These are phyloP conservation scores for Kazachstania africana DNA, from an alignment of 805 yeast species.

Conservation along the genomic window DNA sequence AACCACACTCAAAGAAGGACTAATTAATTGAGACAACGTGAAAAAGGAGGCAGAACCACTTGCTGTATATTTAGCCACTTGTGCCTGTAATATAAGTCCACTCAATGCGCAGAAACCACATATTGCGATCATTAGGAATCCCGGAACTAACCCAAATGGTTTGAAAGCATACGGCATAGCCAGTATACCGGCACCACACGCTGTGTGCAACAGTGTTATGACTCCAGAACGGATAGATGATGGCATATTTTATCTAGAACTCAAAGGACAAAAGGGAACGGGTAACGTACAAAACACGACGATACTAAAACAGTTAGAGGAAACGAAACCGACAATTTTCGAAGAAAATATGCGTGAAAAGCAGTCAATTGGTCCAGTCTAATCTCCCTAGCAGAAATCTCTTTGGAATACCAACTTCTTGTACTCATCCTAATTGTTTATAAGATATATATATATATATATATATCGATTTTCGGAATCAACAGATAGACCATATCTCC, in stretches of 20 bases:
- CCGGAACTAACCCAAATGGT: slow-evolving; percentile 24
- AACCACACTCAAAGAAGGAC: slow-evolving; percentile 46
- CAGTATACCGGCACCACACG: slow-evolving; percentile 51
- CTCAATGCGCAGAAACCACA: slow-evolving; percentile 20
- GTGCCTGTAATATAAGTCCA: slow-evolving; percentile 54
- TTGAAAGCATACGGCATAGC: slow-evolving; percentile 64
- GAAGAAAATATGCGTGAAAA: too few relatives aligned
- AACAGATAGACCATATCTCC: too few relatives aligned
- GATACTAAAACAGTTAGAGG: too few relatives aligned
- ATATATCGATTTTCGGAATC: too few relatives aligned
- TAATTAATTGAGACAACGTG: slow-evolving; percentile 46
- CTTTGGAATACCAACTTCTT: too few relatives aligned
- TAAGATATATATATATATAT: too few relatives aligned
- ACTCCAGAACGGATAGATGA: slow-evolving; percentile 22
- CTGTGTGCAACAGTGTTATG: slow-evolving; percentile 25
- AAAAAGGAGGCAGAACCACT: slow-evolving; percentile 50
- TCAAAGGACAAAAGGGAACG: too few relatives aligned
- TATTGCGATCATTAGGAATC: slow-evolving; percentile 14
- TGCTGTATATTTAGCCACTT: slow-evolving; percentile 42
- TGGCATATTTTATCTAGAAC: slow-evolving; percentile 14
- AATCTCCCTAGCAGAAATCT: too few relatives aligned
- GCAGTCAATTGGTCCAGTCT: too few relatives aligned
- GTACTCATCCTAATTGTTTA: too few relatives aligned
- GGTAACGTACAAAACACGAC: too few relatives aligned
- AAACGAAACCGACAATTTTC: too few relatives aligned